Evolutionary conservation across 352 stramenopile species (phyloP), one percentile per base, ranked within the genome.

Genomic region (Phytophthora vignae): DNA sequence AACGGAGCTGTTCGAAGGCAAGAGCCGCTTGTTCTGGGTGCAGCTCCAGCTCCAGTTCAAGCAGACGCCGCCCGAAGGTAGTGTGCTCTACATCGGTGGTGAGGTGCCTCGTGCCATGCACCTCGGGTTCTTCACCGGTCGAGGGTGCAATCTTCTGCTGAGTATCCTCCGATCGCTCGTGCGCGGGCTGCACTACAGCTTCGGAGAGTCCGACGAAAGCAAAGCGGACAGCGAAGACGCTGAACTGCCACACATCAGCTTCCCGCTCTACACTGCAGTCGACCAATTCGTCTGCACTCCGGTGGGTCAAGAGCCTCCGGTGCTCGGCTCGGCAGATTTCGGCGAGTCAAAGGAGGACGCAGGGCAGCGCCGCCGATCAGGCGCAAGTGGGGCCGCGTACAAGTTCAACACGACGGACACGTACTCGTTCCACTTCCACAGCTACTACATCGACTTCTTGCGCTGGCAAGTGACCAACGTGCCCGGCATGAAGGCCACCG

Each of bases 351-450:
- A 82, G 17, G 76, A 85, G 22, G 66, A 65, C 0, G 73, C 79
- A 31, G 49, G 69, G 2, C 68, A 76, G 19, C 56, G 79, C 3
- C 77, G 78, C 21, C 85, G 86, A 40, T 68, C 64, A 0, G 75
- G 74, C 0, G 67, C 78, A 21, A 50, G 33, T 19, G 57, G 57
- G 4, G 64, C 72, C 0, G 63, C 80, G 55, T 90, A 85, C 71
- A 66, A 72, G 55, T 90, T 86, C 79, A 87, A 88, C 63, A 89
- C 84, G 9, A 71, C 49, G 22, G 79, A 86, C 70, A 90, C 83
- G 59, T 92, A 92, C 60, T 90, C 83, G 33, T 90, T 92, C 68
- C 82, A 90, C 53, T 91, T 92, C 61, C 84, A 90, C 67, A 90
- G 79, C 63, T 89, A 82, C 54, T 92, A 90, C 56, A 84, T 92